phyloP scores from a whole-genome alignment of 345 rosid genomes.

The Trapa incisa region DNA sequence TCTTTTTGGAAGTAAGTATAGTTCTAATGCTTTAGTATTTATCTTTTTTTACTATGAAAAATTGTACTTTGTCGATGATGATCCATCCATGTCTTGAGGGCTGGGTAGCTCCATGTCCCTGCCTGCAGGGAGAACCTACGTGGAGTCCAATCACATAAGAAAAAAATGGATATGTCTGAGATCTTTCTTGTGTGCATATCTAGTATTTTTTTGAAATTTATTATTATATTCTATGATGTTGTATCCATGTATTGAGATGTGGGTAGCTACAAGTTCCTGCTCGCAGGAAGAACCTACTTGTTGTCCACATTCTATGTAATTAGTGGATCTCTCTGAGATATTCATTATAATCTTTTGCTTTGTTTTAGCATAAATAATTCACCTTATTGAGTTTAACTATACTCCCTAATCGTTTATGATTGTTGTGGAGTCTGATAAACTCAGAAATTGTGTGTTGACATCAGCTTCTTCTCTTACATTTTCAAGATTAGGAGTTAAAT shows the following conservation, averaged over 20 bases:
- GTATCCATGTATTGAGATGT: conserved; percentile 10
- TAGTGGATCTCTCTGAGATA: conserved; percentile 6
- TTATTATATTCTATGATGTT: not conserved
- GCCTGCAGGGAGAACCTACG: conserved; percentile 16
- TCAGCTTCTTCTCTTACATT: conserved; percentile 9
- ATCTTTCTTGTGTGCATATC: too few relatives aligned
- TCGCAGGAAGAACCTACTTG: conserved; percentile 17
- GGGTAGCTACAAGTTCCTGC: conserved; percentile 7
- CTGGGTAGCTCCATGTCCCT: conserved; percentile 4
- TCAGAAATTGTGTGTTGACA: conserved; percentile 9
- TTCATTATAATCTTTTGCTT: too few relatives aligned
- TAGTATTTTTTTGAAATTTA: too few relatives aligned
- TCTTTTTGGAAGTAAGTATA: too few relatives aligned
- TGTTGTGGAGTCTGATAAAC: conserved; percentile 13
- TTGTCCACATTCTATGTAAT: not conserved
- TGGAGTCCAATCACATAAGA: conserved; percentile 3
- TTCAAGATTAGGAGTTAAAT: conserved; percentile 7
- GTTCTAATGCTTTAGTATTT: not conserved
- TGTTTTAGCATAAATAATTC: too few relatives aligned
- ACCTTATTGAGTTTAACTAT: conserved; percentile 7
- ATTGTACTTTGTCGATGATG: conserved; percentile 25
- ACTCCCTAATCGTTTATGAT: conserved; percentile 4
- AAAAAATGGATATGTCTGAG: conserved; percentile 8
- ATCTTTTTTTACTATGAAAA: not conserved
- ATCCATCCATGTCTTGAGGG: conserved; percentile 17